Percentiles rank a stretch among this genome's conserved stretches.
phyloP scores from a whole-genome alignment of 2,329 filamentous ascomycete species.

The Colletotrichum lupini region DNA sequence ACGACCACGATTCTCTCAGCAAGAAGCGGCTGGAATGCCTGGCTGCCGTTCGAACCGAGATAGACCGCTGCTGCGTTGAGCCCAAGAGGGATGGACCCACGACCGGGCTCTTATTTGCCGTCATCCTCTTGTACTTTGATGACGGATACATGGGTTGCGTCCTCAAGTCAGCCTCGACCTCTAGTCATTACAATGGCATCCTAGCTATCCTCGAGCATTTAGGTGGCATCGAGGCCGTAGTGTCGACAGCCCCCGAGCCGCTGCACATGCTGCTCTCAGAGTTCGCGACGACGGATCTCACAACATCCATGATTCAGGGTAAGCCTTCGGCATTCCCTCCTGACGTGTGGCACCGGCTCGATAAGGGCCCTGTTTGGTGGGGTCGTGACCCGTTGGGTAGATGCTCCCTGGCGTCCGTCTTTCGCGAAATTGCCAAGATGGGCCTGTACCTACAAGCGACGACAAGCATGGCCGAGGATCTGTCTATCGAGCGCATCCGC shows the following conservation, averaged over 20 bases:
- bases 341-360: conserved; percentile 41
- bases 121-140: conserved; percentile 55
- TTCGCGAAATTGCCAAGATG: not conserved
- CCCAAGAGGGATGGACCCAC: conserved; percentile 34
- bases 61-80: not conserved
- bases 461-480: not conserved
- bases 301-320: conserved; percentile 52
- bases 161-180: conserved; percentile 28
- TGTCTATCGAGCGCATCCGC: not conserved
- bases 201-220: conserved; percentile 48
- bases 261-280: conserved; percentile 54
- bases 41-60: not conserved
- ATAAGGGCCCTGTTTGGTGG: not conserved
- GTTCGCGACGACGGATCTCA: conserved; percentile 56
- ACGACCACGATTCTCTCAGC: conserved; percentile 40
- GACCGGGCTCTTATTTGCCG: conserved; percentile 47
- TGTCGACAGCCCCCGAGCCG: conserved; percentile 42
- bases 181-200: conserved; percentile 47
- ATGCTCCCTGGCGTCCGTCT: not conserved
- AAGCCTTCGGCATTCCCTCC: conserved; percentile 50
- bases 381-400: not conserved
- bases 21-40: conserved; percentile 19
- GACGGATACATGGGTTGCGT: conserved; percentile 50
- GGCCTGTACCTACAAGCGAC: not conserved
- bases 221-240: conserved; percentile 41